Evolutionary conservation across 2,329 filamentous ascomycete species (phyloP).

Genomic region (Fusarium stilboides): DNA sequence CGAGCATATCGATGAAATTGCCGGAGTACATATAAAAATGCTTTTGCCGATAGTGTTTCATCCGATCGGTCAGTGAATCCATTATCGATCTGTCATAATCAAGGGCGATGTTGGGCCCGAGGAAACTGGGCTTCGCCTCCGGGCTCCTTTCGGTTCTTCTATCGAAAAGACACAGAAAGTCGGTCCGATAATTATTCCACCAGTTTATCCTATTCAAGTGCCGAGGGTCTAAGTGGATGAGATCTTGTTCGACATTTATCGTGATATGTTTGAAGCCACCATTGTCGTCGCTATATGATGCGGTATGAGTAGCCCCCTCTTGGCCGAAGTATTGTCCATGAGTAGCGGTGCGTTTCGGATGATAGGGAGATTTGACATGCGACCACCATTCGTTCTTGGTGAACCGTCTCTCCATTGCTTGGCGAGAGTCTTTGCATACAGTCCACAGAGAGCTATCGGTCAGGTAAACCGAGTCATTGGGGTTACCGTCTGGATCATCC

Average conservation of each 20-base stretch:
- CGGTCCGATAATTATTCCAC: neutral
- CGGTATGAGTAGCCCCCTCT: neutral
- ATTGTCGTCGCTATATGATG: constrained; percentile 10
- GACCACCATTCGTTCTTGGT: constrained; percentile 39
- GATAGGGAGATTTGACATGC: neutral
- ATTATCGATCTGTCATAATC: constrained; percentile 25
- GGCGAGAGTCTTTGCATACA: constrained; percentile 20
- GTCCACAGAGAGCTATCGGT: constrained; percentile 33
- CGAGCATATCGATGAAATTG: constrained; percentile 11
- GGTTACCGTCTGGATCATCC: constrained; percentile 1
- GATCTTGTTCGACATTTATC: constrained; percentile 15
- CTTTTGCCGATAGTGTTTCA: neutral
- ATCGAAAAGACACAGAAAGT: constrained; percentile 6
- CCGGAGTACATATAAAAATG: neutral
- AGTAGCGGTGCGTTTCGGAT: constrained; percentile 4
- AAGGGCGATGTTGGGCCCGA: constrained; percentile 25
- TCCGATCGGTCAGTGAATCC: neutral
- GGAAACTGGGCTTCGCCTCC: constrained; percentile 3
- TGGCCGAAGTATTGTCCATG: neutral
- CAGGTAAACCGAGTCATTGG: constrained; percentile 32
- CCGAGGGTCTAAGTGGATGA: constrained; percentile 18
- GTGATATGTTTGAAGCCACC: constrained; percentile 12
- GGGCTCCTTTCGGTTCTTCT: accelerated
- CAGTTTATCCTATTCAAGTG: constrained; percentile 4
- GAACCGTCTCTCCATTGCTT: constrained; percentile 26